These are phyloP conservation scores for Dothistroma septosporum DNA, from an alignment of 2,329 filamentous ascomycete species.

Conservation along the genomic window DNA sequence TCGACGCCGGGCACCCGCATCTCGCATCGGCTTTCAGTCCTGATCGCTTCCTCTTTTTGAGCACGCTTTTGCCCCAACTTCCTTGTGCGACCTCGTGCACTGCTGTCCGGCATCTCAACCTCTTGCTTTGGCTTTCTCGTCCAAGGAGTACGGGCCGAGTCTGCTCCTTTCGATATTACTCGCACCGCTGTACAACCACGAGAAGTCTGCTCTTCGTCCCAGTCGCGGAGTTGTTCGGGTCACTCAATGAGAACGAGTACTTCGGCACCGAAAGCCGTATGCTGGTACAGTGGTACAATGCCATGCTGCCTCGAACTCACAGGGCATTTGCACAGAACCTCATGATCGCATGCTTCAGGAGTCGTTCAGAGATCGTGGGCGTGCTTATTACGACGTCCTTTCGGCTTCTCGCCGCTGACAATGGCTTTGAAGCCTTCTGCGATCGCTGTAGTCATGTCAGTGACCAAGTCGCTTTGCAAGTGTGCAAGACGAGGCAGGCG, in stretches of 20 bases:
- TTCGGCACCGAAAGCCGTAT: background rate
- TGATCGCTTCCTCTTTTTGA: background rate
- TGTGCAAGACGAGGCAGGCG: too few species aligned
- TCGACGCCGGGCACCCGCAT: background rate
- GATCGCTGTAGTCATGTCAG: slow-evolving; percentile 17
- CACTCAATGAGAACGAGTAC: slow-evolving; percentile 1
- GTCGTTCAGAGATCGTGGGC: background rate
- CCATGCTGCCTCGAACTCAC: slow-evolving; percentile 6
- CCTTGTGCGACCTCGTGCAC: too few species aligned
- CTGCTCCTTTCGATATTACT: background rate
- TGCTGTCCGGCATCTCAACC: background rate
- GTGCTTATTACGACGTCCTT: slow-evolving; percentile 8
- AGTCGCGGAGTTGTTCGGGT: slow-evolving; percentile 15
- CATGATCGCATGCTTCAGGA: background rate
- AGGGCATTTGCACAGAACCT: slow-evolving; percentile 4
- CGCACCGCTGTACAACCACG: background rate
- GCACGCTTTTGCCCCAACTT: background rate
- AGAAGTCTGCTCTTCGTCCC: background rate
- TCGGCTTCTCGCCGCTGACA: slow-evolving; percentile 17
- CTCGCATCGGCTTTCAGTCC: background rate
- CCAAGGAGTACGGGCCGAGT: background rate
- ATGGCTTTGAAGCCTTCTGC: slow-evolving; percentile 24
- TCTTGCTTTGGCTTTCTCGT: background rate
- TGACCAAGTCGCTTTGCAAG: too few species aligned
- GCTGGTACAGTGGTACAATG: background rate